A percentile compares a stretch with the other conserved stretches of the same genome.
Conservation (phyloP, 208 protist species). For the Leptomonas pyrrhocoris region DNA sequence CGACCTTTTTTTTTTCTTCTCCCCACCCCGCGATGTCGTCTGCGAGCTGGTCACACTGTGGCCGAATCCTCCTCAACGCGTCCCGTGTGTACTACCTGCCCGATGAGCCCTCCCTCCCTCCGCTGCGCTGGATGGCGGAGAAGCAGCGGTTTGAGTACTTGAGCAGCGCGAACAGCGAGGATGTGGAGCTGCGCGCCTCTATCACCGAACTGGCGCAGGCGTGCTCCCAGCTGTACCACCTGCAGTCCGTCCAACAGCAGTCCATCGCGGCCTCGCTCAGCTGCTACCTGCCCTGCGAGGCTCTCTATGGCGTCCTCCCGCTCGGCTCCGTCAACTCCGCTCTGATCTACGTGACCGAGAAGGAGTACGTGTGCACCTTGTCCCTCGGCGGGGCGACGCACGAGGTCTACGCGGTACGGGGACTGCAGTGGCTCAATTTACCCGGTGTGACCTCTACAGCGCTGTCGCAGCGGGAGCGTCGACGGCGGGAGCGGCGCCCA, state of each 20-base stretch:
- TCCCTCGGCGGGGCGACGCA: constrained; percentile 20
- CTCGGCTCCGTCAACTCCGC: constrained; percentile 51
- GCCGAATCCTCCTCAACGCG: constrained; percentile 35
- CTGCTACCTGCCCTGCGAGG: constrained; percentile 44
- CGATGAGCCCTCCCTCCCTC: constrained; percentile 26
- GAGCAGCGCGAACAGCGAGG: constrained; percentile 34
- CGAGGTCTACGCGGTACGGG: constrained; percentile 54
- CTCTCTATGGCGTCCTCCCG: constrained; percentile 75
- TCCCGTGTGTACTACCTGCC: constrained; percentile 42
- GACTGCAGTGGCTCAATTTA: constrained; percentile 58
- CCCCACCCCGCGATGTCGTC: background rate
- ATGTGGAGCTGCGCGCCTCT: constrained; percentile 31
- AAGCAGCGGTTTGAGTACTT: constrained; percentile 49
- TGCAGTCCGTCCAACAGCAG: constrained; percentile 23
- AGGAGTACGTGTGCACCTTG: constrained; percentile 41
- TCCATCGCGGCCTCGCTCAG: constrained; percentile 21
- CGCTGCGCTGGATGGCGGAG: constrained; percentile 52
- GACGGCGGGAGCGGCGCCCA: background rate
- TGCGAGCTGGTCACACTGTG: constrained; percentile 19
- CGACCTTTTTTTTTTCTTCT: background rate
- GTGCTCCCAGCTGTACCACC: constrained; percentile 16
- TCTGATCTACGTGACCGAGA: constrained; percentile 65
- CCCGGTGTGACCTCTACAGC: constrained; percentile 28
- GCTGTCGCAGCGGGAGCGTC: constrained; percentile 2
- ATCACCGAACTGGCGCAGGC: constrained; percentile 26